Percentiles rank a stretch among this genome's conserved stretches.
Evolutionary conservation across 768 basidiomycete species (phyloP).

Genomic region (Boletales sp.): DNA sequence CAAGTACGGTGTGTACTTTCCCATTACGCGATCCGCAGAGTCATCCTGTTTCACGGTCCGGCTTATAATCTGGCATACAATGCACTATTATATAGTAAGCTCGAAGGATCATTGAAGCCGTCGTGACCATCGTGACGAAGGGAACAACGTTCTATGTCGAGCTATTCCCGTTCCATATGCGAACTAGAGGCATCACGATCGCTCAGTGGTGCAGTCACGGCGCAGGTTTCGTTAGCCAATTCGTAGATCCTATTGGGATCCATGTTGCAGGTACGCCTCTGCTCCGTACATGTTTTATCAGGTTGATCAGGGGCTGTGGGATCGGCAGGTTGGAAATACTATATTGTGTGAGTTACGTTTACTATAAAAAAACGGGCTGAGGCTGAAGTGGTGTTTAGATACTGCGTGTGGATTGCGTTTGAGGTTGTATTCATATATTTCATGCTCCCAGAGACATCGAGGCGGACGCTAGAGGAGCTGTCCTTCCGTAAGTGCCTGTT

Average conservation of each 20-base stretch:
- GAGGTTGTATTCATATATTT: too few species aligned
- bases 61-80: conserved; percentile 2
- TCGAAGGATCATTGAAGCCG: neutral
- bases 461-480: too few species aligned
- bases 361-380: neutral
- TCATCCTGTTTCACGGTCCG: conserved; percentile 5
- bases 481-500: too few species aligned
- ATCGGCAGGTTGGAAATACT: conserved; percentile 10
- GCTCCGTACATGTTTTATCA: too few species aligned
- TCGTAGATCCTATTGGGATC: neutral
- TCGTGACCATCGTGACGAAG: neutral
- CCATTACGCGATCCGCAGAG: neutral
- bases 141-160: conserved; percentile 29
- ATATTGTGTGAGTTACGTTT: conserved; percentile 5
- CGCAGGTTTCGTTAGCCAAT: too few species aligned
- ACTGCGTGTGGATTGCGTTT: too few species aligned
- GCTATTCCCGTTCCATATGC: too few species aligned
- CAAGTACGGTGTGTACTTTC: too few species aligned
- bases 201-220: too few species aligned
- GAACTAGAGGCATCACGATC: too few species aligned
- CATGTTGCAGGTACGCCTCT: conserved; percentile 29
- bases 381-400: neutral
- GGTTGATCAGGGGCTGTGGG: neutral
- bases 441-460: too few species aligned
- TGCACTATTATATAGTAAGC: neutral